A percentile compares a stretch with the other conserved stretches of the same genome.
Evolutionary conservation across 371 early-diverging fungal genomes (phyloP).

Genomic region (Rhizomucor miehei): DNA sequence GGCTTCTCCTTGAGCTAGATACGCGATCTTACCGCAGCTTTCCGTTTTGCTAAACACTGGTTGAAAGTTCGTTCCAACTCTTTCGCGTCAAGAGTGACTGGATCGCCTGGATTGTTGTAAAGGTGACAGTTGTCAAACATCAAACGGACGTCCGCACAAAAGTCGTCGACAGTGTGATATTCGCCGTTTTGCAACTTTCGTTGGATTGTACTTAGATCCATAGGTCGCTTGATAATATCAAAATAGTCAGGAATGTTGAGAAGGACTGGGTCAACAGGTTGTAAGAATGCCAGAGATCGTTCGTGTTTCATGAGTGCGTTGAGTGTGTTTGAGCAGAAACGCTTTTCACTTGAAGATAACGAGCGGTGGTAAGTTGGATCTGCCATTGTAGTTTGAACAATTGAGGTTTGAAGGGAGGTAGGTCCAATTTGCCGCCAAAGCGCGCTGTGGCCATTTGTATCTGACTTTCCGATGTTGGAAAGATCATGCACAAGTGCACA

Average conservation of each 20-base stretch:
- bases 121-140: constrained; percentile 54
- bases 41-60: constrained; percentile 31
- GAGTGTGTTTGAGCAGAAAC: constrained; percentile 31
- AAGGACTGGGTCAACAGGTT: constrained; percentile 48
- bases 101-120: constrained; percentile 79
- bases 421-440: too few relatives aligned
- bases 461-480: too few relatives aligned
- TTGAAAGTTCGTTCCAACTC: constrained; percentile 62
- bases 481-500: too few relatives aligned
- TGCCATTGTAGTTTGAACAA: too few relatives aligned
- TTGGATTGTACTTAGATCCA: constrained; percentile 96
- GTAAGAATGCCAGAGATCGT: constrained; percentile 73
- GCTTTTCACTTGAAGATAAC: constrained; percentile 6
- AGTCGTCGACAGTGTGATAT: constrained; percentile 44
- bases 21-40: constrained; percentile 15
- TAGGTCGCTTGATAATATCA: constrained; percentile 90
- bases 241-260: constrained; percentile 67
- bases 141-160: constrained; percentile 41
- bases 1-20: not conserved
- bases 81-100: constrained; percentile 65
- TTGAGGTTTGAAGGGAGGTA: too few relatives aligned
- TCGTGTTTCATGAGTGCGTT: constrained; percentile 65
- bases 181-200: constrained; percentile 54
- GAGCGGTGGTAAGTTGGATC: too few relatives aligned
- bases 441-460: too few relatives aligned